Percentiles rank a stretch among this genome's conserved stretches.
Conservation (phyloP, 352 stramenopile genomes). For the Plasmopara muralis region DNA sequence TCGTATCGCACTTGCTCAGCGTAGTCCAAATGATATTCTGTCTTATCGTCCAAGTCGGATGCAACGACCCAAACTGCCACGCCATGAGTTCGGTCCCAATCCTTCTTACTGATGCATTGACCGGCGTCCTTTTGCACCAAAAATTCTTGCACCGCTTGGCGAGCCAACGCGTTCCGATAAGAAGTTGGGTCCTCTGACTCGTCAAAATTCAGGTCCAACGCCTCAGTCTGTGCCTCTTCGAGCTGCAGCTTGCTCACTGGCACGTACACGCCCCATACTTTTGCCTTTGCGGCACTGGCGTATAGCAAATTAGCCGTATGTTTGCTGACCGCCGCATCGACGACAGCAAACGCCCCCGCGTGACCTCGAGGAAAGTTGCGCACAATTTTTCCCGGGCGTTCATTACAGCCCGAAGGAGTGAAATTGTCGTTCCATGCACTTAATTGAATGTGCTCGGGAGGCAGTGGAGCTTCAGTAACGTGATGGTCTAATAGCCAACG, state of each 20-base stretch:
- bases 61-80: slow-evolving; percentile 68
- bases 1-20: slow-evolving; percentile 64
- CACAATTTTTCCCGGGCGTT: slow-evolving; percentile 37
- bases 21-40: slow-evolving; percentile 70
- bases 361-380: slow-evolving; percentile 34
- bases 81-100: slow-evolving; percentile 39
- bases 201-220: slow-evolving; percentile 8
- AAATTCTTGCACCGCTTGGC: slow-evolving; percentile 48
- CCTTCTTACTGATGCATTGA: slow-evolving; percentile 20
- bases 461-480: slow-evolving; percentile 5
- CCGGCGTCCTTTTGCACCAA: slow-evolving; percentile 23
- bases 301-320: slow-evolving; percentile 48
- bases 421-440: slow-evolving; percentile 52
- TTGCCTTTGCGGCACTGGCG: slow-evolving; percentile 44
- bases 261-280: slow-evolving; percentile 68
- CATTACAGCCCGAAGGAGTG: slow-evolving; percentile 44
- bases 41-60: slow-evolving; percentile 53
- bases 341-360: slow-evolving; percentile 23
- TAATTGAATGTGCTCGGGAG: slow-evolving; percentile 22
- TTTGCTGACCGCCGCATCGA: slow-evolving; percentile 44
- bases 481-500: slow-evolving; percentile 23
- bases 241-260: slow-evolving; percentile 20
- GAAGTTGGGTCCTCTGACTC: slow-evolving; percentile 17
- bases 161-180: slow-evolving; percentile 40
- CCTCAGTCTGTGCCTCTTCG: slow-evolving; percentile 3